Conservation (phyloP, 345 rosid species). For the Barbarea vulgaris region DNA sequence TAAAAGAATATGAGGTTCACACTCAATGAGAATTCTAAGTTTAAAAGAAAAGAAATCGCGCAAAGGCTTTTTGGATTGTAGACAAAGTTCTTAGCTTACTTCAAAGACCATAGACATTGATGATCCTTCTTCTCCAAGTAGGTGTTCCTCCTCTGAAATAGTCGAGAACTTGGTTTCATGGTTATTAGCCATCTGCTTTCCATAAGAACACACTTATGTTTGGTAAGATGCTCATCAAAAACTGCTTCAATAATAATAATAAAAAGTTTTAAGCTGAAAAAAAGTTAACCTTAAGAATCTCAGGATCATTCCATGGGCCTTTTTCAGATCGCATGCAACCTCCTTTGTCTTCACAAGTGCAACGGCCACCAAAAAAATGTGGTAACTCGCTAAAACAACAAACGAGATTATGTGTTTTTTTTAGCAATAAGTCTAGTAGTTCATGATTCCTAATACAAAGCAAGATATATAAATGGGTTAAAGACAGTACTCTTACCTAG, state of each 20-base stretch:
- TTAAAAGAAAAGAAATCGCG: neutral
- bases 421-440: neutral
- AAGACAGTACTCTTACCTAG: constrained; percentile 50
- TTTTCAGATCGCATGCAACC: constrained; percentile 97
- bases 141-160: constrained; percentile 49
- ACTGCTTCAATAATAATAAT: neutral
- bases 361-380: constrained; percentile 83
- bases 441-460: neutral
- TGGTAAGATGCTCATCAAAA: constrained; percentile 6
- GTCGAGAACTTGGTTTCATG: constrained; percentile 57
- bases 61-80: neutral
- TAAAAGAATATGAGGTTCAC: neutral
- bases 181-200: constrained; percentile 57
- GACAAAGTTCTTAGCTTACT: constrained; percentile 27
- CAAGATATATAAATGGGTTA: neutral
- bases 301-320: constrained; percentile 98
- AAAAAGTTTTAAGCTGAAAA: neutral
- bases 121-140: constrained; percentile 18
- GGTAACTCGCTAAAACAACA: constrained; percentile 79
- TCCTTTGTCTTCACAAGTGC: constrained; percentile 84
- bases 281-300: constrained; percentile 64
- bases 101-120: constrained; percentile 25
- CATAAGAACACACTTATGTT: neutral
- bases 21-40: neutral
- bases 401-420: neutral